Evolutionary conservation across 805 yeast genomes (phyloP).

Genomic region (Lachancea thermotolerans): DNA sequence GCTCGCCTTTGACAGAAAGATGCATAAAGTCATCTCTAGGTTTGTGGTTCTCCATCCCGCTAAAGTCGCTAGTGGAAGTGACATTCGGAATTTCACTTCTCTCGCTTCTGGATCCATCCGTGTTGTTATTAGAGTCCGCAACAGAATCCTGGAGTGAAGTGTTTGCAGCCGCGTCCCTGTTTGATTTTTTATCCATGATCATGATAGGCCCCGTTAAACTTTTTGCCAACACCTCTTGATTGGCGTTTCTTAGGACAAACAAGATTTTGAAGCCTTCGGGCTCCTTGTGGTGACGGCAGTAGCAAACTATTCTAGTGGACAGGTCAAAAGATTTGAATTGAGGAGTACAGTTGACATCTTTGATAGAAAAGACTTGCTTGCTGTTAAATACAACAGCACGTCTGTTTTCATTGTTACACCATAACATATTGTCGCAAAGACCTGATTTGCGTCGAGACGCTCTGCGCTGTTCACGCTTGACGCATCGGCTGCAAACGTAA

Average conservation of each 20-base stretch:
- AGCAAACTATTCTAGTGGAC: constrained; percentile 80
- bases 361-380: constrained; percentile 65
- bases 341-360: constrained; percentile 19
- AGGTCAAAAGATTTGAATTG: constrained; percentile 37
- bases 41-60: constrained; percentile 6
- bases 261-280: constrained; percentile 74
- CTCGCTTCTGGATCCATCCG: constrained; percentile 7
- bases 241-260: constrained; percentile 56
- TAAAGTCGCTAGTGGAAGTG: constrained; percentile 9
- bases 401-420: constrained; percentile 67
- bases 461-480: constrained; percentile 87
- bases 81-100: constrained; percentile 7
- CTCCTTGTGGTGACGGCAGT: constrained; percentile 92
- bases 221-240: constrained; percentile 62
- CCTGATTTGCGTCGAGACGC: constrained; percentile 88
- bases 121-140: constrained; percentile 10
- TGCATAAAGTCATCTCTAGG: constrained; percentile 2
- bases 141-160: constrained; percentile 17
- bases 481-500: constrained; percentile 80
- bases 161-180: constrained; percentile 8
- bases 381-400: constrained; percentile 88
- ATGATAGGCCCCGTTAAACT: constrained; percentile 66
- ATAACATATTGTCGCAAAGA: constrained; percentile 65
- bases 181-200: constrained; percentile 84
- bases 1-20: constrained; percentile 10